Evolutionary conservation across 257 asterid genomes (phyloP).

Genomic region (Plantago elongata): DNA sequence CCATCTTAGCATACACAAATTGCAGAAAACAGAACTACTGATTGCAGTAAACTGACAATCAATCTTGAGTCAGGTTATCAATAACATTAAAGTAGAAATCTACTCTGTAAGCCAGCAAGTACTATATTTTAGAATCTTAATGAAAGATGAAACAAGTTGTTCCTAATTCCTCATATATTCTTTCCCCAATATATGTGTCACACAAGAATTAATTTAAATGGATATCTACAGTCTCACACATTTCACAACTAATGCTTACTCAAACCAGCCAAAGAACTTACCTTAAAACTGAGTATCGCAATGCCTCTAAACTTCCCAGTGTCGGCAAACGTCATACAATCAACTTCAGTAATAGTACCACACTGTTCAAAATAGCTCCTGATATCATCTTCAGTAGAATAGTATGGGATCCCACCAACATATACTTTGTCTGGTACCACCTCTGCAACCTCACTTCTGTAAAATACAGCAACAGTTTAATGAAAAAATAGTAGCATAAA

Average conservation of each 20-base stretch:
- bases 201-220: neutral
- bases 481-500: neutral
- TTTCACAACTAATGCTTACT: neutral
- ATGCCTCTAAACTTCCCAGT: constrained; percentile 97
- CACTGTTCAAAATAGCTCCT: constrained; percentile 87
- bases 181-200: neutral
- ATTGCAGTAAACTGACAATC: neutral
- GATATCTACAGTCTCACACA: too few relatives aligned
- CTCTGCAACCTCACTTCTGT: constrained; percentile 41
- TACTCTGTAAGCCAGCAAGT: neutral
- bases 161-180: neutral
- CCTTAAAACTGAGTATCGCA: constrained; percentile 87
- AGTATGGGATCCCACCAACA: constrained; percentile 97
- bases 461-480: constrained; percentile 13
- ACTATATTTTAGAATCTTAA: neutral
- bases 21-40: neutral
- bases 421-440: constrained; percentile 48
- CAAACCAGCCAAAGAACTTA: constrained; percentile 27
- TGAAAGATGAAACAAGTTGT: neutral
- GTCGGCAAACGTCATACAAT: constrained; percentile 85
- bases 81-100: neutral
- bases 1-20: neutral
- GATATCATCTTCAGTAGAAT: constrained; percentile 92
- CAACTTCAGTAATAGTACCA: constrained; percentile 76
- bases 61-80: neutral